Conservation (phyloP, 192 early-diverging fungal species). For the Chytriomyces confervae region DNA sequence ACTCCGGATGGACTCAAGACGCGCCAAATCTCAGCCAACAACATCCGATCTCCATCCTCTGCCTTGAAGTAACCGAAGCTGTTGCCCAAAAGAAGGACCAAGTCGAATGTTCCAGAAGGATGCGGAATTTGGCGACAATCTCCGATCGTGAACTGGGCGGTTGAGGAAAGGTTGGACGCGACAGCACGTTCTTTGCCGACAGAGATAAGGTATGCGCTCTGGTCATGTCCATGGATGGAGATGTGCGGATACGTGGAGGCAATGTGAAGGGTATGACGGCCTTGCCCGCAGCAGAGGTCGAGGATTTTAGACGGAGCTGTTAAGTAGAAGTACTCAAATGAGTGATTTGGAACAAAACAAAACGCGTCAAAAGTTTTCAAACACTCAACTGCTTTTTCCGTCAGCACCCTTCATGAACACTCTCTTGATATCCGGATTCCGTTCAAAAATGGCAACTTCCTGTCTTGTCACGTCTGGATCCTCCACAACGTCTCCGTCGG, state of each 20-base stretch:
- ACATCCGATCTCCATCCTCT: slow-evolving; percentile 54
- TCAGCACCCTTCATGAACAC: slow-evolving; percentile 39
- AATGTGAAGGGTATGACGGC: slow-evolving; percentile 62
- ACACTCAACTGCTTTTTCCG: neutral
- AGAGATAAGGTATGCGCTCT: slow-evolving; percentile 62
- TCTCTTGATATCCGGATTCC: slow-evolving; percentile 38
- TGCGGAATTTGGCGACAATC: slow-evolving; percentile 66
- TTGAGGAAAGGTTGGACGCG: slow-evolving; percentile 21
- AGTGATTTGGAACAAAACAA: neutral
- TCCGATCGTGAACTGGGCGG: slow-evolving; percentile 62
- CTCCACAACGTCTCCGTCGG: slow-evolving; percentile 74
- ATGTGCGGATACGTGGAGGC: slow-evolving; percentile 62
- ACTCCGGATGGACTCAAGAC: slow-evolving; percentile 60
- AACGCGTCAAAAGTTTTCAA: neutral
- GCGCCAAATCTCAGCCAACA: slow-evolving; percentile 58
- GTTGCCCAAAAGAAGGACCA: slow-evolving; percentile 69
- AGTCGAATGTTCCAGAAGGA: slow-evolving; percentile 53
- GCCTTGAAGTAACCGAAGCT: slow-evolving; percentile 70
- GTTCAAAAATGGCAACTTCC: slow-evolving; percentile 60
- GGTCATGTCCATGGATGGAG: slow-evolving; percentile 63
- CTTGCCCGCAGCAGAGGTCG: slow-evolving; percentile 76
- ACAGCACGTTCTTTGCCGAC: slow-evolving; percentile 57
- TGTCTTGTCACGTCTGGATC: slow-evolving; percentile 66
- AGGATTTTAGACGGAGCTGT: slow-evolving; percentile 44
- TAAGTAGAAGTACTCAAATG: neutral